phyloP scores from a whole-genome alignment of 805 yeast genomes.

The Wickerhamomyces chaumierensis region DNA sequence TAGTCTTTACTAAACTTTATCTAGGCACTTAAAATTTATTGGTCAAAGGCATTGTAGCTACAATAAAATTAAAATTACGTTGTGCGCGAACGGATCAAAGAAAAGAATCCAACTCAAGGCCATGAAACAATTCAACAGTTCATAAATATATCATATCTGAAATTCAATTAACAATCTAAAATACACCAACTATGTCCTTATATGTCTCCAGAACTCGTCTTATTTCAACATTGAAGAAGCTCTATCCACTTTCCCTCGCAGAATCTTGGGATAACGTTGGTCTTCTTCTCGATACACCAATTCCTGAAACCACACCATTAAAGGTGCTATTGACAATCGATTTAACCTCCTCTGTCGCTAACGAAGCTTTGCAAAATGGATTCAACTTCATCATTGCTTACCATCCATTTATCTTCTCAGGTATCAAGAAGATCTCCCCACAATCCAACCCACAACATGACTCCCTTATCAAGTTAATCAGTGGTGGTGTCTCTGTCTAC shows the following conservation, averaged over 20 bases:
- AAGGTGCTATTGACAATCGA: conserved; percentile 66
- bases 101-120: too few relatives aligned
- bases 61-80: too few relatives aligned
- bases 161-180: too few relatives aligned
- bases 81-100: too few relatives aligned
- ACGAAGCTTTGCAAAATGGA: conserved; percentile 59
- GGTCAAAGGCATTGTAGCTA: too few relatives aligned
- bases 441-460: conserved; percentile 65
- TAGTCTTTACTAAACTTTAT: too few relatives aligned
- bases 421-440: conserved; percentile 63
- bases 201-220: conserved; percentile 28
- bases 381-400: conserved; percentile 67
- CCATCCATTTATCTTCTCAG: conserved; percentile 89
- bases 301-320: conserved; percentile 10
- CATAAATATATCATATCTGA: too few relatives aligned
- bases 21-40: too few relatives aligned
- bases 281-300: conserved; percentile 56
- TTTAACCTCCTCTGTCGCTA: conserved; percentile 70
- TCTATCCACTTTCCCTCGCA: conserved; percentile 76
- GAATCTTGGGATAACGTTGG: conserved; percentile 98
- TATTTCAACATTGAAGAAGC: conserved; percentile 46
- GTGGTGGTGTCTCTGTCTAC: conserved; percentile 77
- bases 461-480: conserved; percentile 61
- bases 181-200: neutral
- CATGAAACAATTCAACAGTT: too few relatives aligned